phyloP scores from a whole-genome alignment of 2,329 filamentous ascomycete species.

The Alternaria triticina region DNA sequence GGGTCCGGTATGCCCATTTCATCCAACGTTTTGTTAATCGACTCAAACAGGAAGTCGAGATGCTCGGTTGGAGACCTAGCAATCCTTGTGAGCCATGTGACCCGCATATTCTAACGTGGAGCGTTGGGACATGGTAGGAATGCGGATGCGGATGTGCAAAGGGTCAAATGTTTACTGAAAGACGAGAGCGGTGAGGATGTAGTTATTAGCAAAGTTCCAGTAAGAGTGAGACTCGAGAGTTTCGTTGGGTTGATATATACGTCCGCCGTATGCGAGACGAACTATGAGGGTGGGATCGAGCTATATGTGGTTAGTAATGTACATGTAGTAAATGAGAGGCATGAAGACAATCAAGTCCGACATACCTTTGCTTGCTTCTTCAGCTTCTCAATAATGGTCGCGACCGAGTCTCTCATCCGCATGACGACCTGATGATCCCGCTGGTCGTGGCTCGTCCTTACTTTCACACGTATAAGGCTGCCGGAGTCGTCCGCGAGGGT shows the following conservation, averaged over 20 bases:
- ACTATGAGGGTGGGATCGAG: conserved; percentile 66
- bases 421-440: conserved; percentile 47
- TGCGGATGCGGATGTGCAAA: not conserved
- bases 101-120: not conserved
- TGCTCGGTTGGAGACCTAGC: not conserved
- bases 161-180: not conserved
- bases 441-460: conserved; percentile 48
- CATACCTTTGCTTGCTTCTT: conserved; percentile 69
- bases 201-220: conserved; percentile 66
- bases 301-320: conserved; percentile 38
- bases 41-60: not conserved
- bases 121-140: not conserved
- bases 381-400: conserved; percentile 67
- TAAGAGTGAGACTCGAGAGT: conserved; percentile 69
- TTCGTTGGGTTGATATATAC: conserved; percentile 72
- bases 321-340: not conserved
- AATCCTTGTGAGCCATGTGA: not conserved
- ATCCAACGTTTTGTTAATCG: not conserved
- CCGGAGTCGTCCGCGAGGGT: conserved; percentile 21
- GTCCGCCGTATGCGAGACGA: conserved; percentile 80
- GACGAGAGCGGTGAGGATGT: conserved; percentile 18
- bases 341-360: not conserved
- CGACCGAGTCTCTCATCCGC: conserved; percentile 61
- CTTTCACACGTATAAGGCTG: conserved; percentile 40
- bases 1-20: not conserved